Evolutionary conservation across 1,284 basidiomycete genomes (phyloP), one percentile per base, ranked within the genome.

Genomic region (Clitocybe nebularis): DNA sequence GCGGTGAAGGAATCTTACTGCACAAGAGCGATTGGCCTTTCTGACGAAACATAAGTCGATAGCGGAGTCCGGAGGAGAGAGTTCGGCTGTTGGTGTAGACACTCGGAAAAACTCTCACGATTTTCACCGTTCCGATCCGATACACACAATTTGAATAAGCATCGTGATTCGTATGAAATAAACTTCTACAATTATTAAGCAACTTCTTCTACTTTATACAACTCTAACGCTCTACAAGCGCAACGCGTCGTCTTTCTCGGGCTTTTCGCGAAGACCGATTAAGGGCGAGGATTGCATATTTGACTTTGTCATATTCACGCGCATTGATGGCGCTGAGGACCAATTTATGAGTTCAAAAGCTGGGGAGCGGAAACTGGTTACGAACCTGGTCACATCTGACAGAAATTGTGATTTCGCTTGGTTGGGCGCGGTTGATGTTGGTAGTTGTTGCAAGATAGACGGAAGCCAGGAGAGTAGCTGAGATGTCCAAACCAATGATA

Each of bases 391-490:
- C 36, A 93, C 74, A 41, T 89, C 85, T 1, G 69, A 58, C 51
- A 95, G 54, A 63, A 97, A 93, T 42, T 76, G 75, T 11, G 77
- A 65, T 65, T 89, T 92, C n/a, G 83, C 82, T 19, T 77, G 72
- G 22, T 73, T 72, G 3, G 89, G 81, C 9, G 81, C 76, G 9
- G 75, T 67, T 33, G 77, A 68, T 0, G 71, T 62, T 1, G 90
- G 85, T 8, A 98, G 66, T 45, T 79, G 77, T 53, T 87, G 81
- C 16, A 94, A 61, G 9, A 89, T 75, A 22, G 75, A 63, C 1
- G 84, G 79, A 10, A 93, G 62, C 86, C 91, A 95, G 7, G 68
- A 59, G 13, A 84, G 66, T 40, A 94, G 63, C 56, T 87, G 79
- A 5, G 71, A 61, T 0, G 87, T 75, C 75, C 87, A 89, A 9